Conservation (phyloP, 176 grass and related monocot genomes). For the Oryza rufipogon region DNA sequence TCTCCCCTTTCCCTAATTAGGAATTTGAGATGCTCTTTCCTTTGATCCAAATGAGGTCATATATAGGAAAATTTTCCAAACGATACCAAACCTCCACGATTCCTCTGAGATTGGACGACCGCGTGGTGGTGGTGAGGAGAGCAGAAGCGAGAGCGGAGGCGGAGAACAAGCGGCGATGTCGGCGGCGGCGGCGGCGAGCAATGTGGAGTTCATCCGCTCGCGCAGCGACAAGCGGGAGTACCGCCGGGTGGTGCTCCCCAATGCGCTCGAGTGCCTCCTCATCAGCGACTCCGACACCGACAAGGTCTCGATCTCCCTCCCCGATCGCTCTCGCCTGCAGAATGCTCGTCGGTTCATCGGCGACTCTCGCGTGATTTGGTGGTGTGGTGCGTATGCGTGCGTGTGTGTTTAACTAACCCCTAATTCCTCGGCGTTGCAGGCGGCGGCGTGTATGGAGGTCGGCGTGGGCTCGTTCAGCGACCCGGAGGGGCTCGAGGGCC, state of each 20-base stretch:
- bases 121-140: too few species aligned
- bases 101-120: background rate
- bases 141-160: background rate
- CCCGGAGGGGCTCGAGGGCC: conserved; percentile 86
- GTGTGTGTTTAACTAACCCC: background rate
- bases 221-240: conserved; percentile 93
- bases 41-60: too few species aligned
- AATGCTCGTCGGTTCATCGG: background rate
- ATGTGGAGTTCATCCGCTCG: conserved; percentile 86
- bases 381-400: background rate
- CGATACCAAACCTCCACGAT: too few species aligned
- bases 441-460: conserved; percentile 90
- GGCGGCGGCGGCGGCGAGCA: conserved; percentile 28
- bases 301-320: conserved; percentile 48
- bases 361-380: background rate
- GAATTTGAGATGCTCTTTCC: too few species aligned
- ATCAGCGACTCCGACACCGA: conserved; percentile 97
- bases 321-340: background rate
- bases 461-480: conserved; percentile 81
- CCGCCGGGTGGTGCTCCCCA: conserved; percentile 78
- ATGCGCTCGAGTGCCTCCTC: conserved; percentile 78
- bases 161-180: background rate
- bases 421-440: conserved; percentile 43
- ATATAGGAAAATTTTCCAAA: too few species aligned
- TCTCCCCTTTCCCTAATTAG: too few species aligned